Base-by-base conservation (phyloP, 345 rosid species). In the Aegle marmelos region DNA sequence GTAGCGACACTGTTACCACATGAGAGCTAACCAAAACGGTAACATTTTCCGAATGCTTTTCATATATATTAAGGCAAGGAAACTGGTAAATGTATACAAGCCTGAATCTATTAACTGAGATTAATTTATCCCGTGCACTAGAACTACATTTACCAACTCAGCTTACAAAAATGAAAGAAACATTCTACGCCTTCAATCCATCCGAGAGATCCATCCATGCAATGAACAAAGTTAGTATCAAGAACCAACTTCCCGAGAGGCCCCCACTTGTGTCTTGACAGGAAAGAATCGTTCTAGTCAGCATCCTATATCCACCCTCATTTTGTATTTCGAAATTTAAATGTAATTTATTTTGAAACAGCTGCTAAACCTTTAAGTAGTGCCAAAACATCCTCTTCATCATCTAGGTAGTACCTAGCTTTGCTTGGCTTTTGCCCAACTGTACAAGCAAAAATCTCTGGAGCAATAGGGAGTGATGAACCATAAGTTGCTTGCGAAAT, bases 351-450 rank as follows among this genome's bases (percentile, higher is more conserved):
- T 78, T 1, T 81, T 2, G 82, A 75, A 54, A 81, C 82, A 30
- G 74, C 57, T 4, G 84, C 86, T 70, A 90, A 83, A 74, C 85
- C 83, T 68, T 82, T 79, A n/a, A 90, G 88, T 61, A 88, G 56
- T 17, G 66, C 72, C 76, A 79, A 71, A 22, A 90, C 91, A 14
- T 86, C 91, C 8, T 54, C 68, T 30, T 85, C 80, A 72, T 83
- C 86, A 16, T 90, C 93, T 1, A 88, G 84, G 72, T 82, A 90
- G 82, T 88, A 90, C 89, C 81, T 83, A 58, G 93, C 93, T 77
- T 84, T 90, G 76, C 93, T 90, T 0, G 93, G 93, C 77, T 90
- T 90, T 58, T 87, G 86, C 53, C 93, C 93, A 25, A 88, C 91
- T 0, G 91, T 90, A 73, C 93, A 90, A 7, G 89, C 88, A 22